Evolutionary conservation across 2,329 filamentous ascomycete genomes (phyloP).

Genomic region (Cytospora paraplurivora): DNA sequence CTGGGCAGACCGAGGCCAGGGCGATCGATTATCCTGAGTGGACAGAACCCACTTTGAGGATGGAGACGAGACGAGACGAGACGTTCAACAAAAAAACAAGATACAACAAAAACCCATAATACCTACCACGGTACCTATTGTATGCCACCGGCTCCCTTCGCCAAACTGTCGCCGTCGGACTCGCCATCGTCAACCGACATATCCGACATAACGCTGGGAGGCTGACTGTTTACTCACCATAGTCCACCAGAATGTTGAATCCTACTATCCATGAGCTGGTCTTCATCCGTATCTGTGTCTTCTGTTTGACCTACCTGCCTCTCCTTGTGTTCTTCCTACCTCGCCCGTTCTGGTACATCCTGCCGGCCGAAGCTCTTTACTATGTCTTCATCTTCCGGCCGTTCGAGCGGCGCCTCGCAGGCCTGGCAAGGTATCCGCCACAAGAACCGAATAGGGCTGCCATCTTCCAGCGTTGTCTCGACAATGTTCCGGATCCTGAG

Average conservation of each 20-base stretch:
- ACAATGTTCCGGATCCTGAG: constrained; percentile 56
- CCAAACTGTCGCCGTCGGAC: neutral
- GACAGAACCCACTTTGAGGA: neutral
- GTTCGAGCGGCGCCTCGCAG: constrained; percentile 43
- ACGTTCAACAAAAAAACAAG: neutral
- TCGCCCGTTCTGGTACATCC: constrained; percentile 35
- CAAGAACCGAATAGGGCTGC: constrained; percentile 49
- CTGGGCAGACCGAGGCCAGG: neutral
- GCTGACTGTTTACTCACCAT: neutral
- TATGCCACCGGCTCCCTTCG: neutral
- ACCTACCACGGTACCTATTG: neutral
- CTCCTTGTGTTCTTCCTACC: constrained; percentile 18
- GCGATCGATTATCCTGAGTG: neutral
- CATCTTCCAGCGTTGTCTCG: constrained; percentile 59
- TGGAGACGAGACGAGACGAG: neutral
- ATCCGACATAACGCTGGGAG: neutral
- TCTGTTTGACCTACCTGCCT: constrained; percentile 32
- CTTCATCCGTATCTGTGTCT: constrained; percentile 49
- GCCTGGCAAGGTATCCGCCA: constrained; percentile 45
- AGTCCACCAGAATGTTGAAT: constrained; percentile 22
- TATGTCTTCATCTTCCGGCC: constrained; percentile 47
- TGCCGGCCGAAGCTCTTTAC: constrained; percentile 46
- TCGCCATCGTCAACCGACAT: neutral
- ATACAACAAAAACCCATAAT: neutral
- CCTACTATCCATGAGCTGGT: constrained; percentile 39